Evolutionary conservation across 345 rosid genomes (phyloP), one percentile per base, ranked within the genome.

Genomic region (Populus euphratica): DNA sequence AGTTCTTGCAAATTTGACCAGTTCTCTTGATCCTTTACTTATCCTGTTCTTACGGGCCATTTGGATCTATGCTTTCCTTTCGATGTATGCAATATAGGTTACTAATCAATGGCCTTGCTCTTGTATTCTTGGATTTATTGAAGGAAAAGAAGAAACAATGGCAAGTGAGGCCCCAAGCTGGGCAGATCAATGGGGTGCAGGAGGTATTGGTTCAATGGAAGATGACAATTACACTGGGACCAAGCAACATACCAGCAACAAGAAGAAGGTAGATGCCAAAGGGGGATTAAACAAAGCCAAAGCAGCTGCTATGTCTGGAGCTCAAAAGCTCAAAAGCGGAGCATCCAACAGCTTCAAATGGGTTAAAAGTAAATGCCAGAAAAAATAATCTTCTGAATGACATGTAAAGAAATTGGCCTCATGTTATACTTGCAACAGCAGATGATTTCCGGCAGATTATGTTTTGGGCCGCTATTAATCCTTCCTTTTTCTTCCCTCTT

Each of bases 101-200:
- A 38, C 29, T 50, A 43, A 74, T 8, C 17, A 9, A 8, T 63
- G 29, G 13, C 39, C 27, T 41, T 67, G 63, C n/a, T 56, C 27
- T 69, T 43, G 31, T 21, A 70, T 70, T 41, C 44, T 54, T 36
- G 78, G 50, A 36, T 54, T 35, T 9, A 43, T 31, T 8, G 27
- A n/a, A 38, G 64, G 44, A 67, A 56, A 72, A 5, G 59, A 65
- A 54, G 74, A 43, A 54, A 16, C 29, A 62, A 91, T 93, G 99
- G 92, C 86, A 14, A 86, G 86, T 69, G 96, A 90, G 59, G 93
- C 94, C 61, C 93, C 92, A 3, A 93, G 94, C 87, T 95, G 94
- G 98, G 96, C 97, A 13, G 98, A 92, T 83, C 97, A 96, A 76
- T 91, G 96, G 98, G 99, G 98, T 7, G 88, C 87, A 8, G 98